A percentile compares a stretch with the other conserved stretches of the same genome.
phyloP scores from a whole-genome alignment of 129 eudicot species.

The Kitagawia praeruptora region DNA sequence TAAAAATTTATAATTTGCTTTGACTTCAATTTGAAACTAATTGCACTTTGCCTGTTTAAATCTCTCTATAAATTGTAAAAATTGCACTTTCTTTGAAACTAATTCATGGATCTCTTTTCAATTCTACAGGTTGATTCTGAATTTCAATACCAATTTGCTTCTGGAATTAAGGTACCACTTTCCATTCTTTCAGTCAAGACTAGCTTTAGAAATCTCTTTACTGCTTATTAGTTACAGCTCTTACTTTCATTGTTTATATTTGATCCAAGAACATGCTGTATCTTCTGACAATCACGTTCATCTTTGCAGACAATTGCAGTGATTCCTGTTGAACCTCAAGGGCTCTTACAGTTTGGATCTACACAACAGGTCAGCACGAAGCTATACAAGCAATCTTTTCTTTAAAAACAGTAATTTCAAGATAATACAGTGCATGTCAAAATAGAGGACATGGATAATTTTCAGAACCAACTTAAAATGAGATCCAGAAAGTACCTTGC shows the following conservation, averaged over 20 bases:
- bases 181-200: not conserved
- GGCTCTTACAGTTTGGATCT: slow-evolving; percentile 88
- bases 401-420: not conserved
- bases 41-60: not conserved
- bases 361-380: slow-evolving; percentile 49
- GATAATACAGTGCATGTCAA: too few relatives aligned
- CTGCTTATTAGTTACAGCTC: not conserved
- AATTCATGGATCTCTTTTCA: not conserved
- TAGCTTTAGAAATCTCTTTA: too few relatives aligned
- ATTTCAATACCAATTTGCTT: slow-evolving; percentile 42
- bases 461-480: too few relatives aligned
- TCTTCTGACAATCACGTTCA: slow-evolving; percentile 9
- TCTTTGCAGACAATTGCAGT: slow-evolving; percentile 78
- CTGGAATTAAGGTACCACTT: slow-evolving; percentile 69
- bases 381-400: slow-evolving; percentile 1
- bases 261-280: not conserved
- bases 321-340: slow-evolving; percentile 68
- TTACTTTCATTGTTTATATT: slow-evolving; percentile 8
- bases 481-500: too few relatives aligned
- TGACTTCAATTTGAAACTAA: not conserved
- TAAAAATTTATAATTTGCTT: not conserved
- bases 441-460: too few relatives aligned
- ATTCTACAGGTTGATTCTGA: slow-evolving; percentile 52
- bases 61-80: not conserved
- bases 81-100: not conserved